Evolutionary conservation across 768 basidiomycete species (phyloP).

Genomic region (Galerina sulciceps): DNA sequence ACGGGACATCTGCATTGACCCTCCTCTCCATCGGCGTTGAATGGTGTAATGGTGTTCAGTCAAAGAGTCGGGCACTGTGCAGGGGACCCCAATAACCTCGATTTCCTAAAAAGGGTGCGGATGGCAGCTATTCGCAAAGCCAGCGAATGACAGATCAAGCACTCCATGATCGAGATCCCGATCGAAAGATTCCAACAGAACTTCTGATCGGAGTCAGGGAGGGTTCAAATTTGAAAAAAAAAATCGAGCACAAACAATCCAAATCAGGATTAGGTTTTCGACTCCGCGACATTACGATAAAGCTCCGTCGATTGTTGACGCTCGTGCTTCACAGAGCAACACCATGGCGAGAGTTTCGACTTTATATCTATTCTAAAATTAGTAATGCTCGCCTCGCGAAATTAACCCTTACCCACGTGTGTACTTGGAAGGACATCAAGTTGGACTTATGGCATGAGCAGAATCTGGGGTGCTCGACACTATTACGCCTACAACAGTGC

Average conservation of each 20-base stretch:
- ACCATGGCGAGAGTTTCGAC: too few relatives aligned
- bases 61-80: not conserved
- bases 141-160: slow-evolving; percentile 3
- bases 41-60: not conserved
- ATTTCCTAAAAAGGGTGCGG: slow-evolving; percentile 5
- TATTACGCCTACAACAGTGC: not conserved
- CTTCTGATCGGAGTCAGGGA: slow-evolving; percentile 43
- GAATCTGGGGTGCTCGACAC: slow-evolving; percentile 7
- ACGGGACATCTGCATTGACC: too few relatives aligned
- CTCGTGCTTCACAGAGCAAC: not conserved
- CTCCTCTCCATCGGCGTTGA: too few relatives aligned
- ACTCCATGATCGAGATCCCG: slow-evolving; percentile 26
- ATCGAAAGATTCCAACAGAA: slow-evolving; percentile 39
- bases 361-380: too few relatives aligned
- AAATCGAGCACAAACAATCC: slow-evolving; percentile 7
- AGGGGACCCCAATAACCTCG: not conserved
- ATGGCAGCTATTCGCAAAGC: slow-evolving; percentile 4
- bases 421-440: not conserved
- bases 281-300: slow-evolving; percentile 7
- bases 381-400: too few relatives aligned
- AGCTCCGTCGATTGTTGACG: not conserved
- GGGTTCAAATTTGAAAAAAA: not conserved
- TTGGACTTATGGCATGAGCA: slow-evolving; percentile 1
- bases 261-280: slow-evolving; percentile 13
- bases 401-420: not conserved